Evolutionary conservation across 176 grass and related monocot species (phyloP), one percentile per base, ranked within the genome.

Genomic region (Rhynchospora tenuis): DNA sequence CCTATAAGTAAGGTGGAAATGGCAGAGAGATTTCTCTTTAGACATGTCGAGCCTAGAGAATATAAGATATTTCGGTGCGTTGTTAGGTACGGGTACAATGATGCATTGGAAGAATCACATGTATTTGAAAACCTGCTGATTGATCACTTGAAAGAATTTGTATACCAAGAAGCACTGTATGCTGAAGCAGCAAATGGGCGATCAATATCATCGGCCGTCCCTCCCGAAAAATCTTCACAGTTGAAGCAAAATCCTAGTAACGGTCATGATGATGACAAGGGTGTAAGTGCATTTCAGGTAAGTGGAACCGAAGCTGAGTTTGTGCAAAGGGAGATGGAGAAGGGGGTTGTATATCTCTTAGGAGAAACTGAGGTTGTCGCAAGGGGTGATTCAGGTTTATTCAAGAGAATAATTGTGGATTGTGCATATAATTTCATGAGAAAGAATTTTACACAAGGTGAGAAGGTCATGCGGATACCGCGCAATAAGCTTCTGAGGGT

Each of bases 311-410:
- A 31, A 45, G 22, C 29, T 3, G 42, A 29, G 29, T n/a, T 23
- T 19, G 59, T 19, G 16, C 19, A 64, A 64, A 19, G 22, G 19
- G 33, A 38, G 33, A 38, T 38, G 33, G 33, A 38, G 33, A 38
- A 1, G 33, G 33, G 33, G 43, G 92, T 94, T 29, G 92, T 94
- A 31, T 91, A 90, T 86, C 84, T 94, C 33, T 50, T 94, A 6
- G 93, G 88, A 5, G 90, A 92, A 81, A 82, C 55, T 26, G 93
- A 94, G 81, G 92, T 94, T 85, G 88, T 94, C 73, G 92, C 92
- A 20, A 33, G 81, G 0, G 82, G 84, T 0, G 45, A 88, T 43
- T 94, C 88, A 1, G 84, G 84, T 4, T 75, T 94, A 7, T 79
- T 89, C 54, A 94, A 94, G 47, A 90, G 83, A 78, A 0, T 94